Base-by-base conservation (phyloP, 225 moss, liverwort and hornwort genomes). In the Polytrichum commune region DNA sequence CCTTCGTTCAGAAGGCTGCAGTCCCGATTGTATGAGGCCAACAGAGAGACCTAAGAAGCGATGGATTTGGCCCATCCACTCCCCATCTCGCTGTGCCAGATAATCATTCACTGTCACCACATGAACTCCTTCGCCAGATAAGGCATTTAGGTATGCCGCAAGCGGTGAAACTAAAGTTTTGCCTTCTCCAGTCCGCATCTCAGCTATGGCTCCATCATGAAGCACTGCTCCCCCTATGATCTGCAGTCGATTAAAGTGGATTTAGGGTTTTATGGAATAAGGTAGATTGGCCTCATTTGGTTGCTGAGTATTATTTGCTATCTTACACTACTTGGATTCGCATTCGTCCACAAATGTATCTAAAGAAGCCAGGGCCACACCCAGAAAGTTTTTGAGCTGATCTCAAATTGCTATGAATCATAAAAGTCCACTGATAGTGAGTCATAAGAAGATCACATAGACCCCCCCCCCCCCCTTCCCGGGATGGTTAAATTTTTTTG, bases 31-130 rank as follows among this genome's bases (percentile, higher is more conserved):
- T 65, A 98, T 89, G 57, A 98, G 84, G 23, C 98, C 98, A 4
- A 98, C 98, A 18, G 95, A 89, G 24, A 98, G 93, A 19, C 98
- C 98, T 66, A 98, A 71, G 67, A 93, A 95, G 27, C 93, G 98
- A 80, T 98, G 98, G 29, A 98, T 90, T 70, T 90, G 90, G 4
- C 98, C 98, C 98, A 98, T 98, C 98, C 98, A 98, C 60, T 93
- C 95, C 27, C 95, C 98, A 63, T 98, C 98, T 26, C 98, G 88
- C 72, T 93, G 85, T 54, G 95, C 98, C 55, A 98, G 60, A 64
- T 98, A 98, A 64, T 98, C 98, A 74, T 98, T 98, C 16, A 98
- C 98, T 6, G 98, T 98, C 27, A 98, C 98, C 5, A 98, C 91
- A 76, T 98, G 98, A 0, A 98, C 98, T 30, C 98, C 98, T 77